phyloP scores from a whole-genome alignment of 106 monocot genomes.

The Platanthera guangdongensis region DNA sequence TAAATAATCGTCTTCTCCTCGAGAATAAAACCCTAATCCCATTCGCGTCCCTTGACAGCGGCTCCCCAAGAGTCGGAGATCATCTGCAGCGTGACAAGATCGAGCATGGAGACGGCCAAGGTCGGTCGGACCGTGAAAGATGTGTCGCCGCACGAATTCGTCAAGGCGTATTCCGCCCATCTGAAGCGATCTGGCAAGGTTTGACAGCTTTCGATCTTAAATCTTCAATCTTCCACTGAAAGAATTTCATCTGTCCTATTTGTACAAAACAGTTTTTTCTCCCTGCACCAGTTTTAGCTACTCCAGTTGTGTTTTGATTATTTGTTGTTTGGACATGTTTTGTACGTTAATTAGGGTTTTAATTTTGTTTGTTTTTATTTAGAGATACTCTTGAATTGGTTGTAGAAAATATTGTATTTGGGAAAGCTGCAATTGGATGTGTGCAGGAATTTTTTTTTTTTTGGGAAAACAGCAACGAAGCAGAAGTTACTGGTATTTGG shows the following conservation, averaged over 20 bases:
- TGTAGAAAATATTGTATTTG: neutral
- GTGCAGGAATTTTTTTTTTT: no score
- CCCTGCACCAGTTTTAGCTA: neutral
- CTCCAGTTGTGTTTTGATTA: neutral
- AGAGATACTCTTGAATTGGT: neutral
- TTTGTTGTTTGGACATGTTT: neutral
- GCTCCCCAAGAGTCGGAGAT: no score
- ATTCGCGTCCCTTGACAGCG: no score
- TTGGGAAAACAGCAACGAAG: neutral
- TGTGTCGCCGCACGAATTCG: constrained; percentile 52
- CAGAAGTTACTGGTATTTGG: neutral
- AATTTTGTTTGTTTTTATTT: neutral
- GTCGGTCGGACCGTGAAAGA: constrained; percentile 45
- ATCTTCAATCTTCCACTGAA: neutral
- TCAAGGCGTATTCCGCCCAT: constrained; percentile 45
- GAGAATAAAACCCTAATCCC: no score
- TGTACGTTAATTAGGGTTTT: neutral
- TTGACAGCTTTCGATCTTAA: neutral
- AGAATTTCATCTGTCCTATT: neutral
- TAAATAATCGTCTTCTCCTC: no score
- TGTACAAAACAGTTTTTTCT: neutral
- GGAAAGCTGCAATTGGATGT: no score
- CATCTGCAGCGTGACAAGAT: neutral
- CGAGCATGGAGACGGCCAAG: constrained; percentile 5
- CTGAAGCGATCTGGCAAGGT: constrained; percentile 59